phyloP scores from a whole-genome alignment of 768 basidiomycete genomes.

The Hygrophoropsis aurantiaca region DNA sequence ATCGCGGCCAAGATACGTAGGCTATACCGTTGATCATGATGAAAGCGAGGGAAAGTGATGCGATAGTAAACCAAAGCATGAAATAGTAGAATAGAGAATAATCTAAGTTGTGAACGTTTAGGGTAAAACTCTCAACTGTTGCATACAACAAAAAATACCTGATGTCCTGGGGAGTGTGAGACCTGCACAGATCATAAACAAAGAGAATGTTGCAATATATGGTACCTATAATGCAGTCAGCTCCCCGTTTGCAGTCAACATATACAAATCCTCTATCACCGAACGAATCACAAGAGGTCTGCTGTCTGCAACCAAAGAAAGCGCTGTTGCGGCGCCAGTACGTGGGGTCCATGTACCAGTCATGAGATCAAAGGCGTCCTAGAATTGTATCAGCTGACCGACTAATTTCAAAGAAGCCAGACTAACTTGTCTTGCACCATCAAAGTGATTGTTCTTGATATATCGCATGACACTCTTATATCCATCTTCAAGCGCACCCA shows the following conservation, averaged over 20 bases:
- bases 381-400: conserved; percentile 4
- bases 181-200: conserved; percentile 88
- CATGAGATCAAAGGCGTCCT: conserved; percentile 95
- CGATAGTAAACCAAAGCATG: conserved; percentile 72
- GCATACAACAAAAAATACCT: conserved; percentile 48
- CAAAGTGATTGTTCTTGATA: conserved; percentile 94
- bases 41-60: conserved; percentile 62
- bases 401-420: background rate
- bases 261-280: conserved; percentile 40
- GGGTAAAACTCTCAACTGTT: background rate
- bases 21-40: conserved; percentile 87
- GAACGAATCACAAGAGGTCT: conserved; percentile 83
- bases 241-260: background rate
- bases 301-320: conserved; percentile 73
- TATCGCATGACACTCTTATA: conserved; percentile 84
- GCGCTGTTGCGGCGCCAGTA: conserved; percentile 64
- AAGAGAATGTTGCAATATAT: conserved; percentile 71
- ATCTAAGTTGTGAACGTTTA: conserved; percentile 46
- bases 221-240: conserved; percentile 64
- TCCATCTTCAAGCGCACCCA: conserved; percentile 82
- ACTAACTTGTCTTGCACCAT: conserved; percentile 83
- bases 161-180: conserved; percentile 85
- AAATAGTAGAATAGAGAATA: conserved; percentile 86
- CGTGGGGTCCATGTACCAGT: conserved; percentile 91
- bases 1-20: conserved; percentile 92